Evolutionary conservation across 148 eudicot genomes (phyloP), one percentile per base, ranked within the genome.

Genomic region (Agrostemma githago): DNA sequence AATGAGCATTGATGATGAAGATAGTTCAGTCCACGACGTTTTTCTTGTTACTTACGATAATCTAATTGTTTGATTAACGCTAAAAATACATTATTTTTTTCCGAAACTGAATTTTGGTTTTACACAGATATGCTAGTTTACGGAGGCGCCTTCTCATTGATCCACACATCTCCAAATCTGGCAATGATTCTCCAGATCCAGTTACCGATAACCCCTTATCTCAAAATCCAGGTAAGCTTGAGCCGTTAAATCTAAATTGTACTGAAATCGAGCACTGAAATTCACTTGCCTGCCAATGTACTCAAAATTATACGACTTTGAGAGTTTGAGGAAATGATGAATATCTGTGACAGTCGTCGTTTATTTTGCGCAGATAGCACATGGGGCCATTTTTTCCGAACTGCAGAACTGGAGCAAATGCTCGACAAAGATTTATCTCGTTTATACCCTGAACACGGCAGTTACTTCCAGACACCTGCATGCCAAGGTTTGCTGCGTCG

Each of bases 361-460:
- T 9, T 51, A 14, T 51, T 62, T 48, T 53, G 43, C 81, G 86
- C 87, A 95, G 99, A 92, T 87, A 95, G 99, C 85, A 89, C 83
- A 80, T 95, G 99, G 99, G 89, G 99, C 21, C 97, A 96, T 44
- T 95, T 90, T 72, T 95, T 95, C 69, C 91, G 87, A 70, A 89
- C 85, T 85, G 99, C 99, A 57, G 99, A 95, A 82, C 80, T 95
- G 83, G 99, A 95, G 72, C 84, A 86, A 76, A 86, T 90, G 96
- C 86, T 95, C 61, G 97, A 95, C 86, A 92, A 89, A 85, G 99
- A 95, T 88, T 82, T 95, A 81, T 86, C 99, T 61, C 97, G 99
- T 66, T 81, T 95, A 72, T 95, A 95, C 81, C 99, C 99, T 58
- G 99, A 95, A 77, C 91, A 86, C 76, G 92, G 89, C 62, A 90